These are phyloP conservation scores for Solanum bulbocastanum DNA, from an alignment of 257 asterid species.

Conservation along the genomic window DNA sequence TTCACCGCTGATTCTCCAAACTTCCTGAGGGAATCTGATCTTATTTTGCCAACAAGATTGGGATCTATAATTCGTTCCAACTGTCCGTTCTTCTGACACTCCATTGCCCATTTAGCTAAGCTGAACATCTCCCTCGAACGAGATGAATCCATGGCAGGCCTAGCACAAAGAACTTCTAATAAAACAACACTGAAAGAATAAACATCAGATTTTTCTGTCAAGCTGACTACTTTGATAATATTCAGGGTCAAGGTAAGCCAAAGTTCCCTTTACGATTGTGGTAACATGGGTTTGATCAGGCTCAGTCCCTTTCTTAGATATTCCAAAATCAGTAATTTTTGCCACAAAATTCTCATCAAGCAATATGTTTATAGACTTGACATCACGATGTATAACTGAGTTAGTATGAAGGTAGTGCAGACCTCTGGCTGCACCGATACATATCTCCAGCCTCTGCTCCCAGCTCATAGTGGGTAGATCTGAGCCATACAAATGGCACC, in stretches of 20 bases:
- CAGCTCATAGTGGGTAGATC: too few species aligned
- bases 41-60: neutral
- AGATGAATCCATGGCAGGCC: neutral
- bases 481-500: too few species aligned
- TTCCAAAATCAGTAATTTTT: neutral
- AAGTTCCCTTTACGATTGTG: accelerated
- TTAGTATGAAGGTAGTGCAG: neutral
- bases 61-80: neutral
- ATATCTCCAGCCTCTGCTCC: neutral
- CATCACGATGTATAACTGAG: neutral
- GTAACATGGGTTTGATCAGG: neutral
- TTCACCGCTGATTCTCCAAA: neutral
- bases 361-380: neutral
- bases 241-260: neutral
- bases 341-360: neutral
- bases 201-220: neutral
- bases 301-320: neutral
- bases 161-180: neutral
- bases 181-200: neutral
- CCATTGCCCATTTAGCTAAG: neutral
- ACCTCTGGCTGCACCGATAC: too few species aligned
- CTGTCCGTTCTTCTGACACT: neutral
- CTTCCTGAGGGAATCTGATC: neutral
- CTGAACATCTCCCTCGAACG: neutral
- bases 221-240: neutral